Evolutionary conservation across 2,329 filamentous ascomycete genomes (phyloP).

Genomic region (Leptodontidium sp.): DNA sequence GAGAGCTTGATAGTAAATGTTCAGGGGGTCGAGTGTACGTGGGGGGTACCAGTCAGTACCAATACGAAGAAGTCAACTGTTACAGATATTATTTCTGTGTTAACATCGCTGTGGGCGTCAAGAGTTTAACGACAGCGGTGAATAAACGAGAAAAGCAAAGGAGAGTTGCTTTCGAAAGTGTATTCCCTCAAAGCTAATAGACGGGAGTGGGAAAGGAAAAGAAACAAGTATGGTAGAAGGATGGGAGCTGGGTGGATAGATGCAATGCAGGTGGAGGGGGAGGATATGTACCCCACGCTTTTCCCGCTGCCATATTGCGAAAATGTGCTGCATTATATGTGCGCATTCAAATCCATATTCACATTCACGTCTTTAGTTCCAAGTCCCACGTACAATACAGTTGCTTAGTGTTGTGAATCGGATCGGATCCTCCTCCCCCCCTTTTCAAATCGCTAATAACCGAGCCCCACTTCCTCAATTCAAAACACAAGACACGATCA

Average conservation of each 20-base stretch:
- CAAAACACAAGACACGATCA: background rate
- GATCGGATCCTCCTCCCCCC: background rate
- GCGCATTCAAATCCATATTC: too few relatives aligned
- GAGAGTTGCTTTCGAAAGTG: background rate
- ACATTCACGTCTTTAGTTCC: too few relatives aligned
- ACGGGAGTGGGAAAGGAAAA: background rate
- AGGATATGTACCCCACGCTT: conserved; percentile 14
- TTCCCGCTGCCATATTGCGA: background rate
- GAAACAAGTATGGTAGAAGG: background rate
- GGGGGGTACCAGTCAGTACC: too few relatives aligned
- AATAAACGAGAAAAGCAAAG: too few relatives aligned
- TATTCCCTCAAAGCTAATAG: background rate
- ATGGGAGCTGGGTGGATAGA: background rate
- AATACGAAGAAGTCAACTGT: too few relatives aligned
- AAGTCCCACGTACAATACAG: too few relatives aligned
- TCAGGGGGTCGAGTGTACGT: too few relatives aligned
- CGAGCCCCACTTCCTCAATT: conserved; percentile 7
- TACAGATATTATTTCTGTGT: too few relatives aligned
- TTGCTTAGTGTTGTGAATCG: too few relatives aligned
- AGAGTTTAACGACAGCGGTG: too few relatives aligned
- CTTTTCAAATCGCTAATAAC: conserved; percentile 10
- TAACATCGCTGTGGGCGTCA: too few relatives aligned
- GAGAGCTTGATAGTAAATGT: too few relatives aligned
- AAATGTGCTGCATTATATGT: conserved; percentile 5
- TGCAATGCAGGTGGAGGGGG: background rate